These are phyloP conservation scores for Acanthamoeba castellanii DNA, from an alignment of 208 protist genomes.

Conservation along the genomic window DNA sequence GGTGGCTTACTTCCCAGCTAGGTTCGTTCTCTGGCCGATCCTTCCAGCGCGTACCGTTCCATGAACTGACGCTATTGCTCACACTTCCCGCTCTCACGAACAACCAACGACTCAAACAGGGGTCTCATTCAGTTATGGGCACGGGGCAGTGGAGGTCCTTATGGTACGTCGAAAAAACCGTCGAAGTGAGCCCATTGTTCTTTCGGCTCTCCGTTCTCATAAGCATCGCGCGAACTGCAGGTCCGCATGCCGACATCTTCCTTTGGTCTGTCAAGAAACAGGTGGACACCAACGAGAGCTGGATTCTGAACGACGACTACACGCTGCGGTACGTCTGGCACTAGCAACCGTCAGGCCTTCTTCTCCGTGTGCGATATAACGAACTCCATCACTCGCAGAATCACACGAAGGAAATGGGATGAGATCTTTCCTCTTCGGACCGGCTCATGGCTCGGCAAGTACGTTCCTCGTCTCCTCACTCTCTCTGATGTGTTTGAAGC, in stretches of 20 bases:
- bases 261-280: slow-evolving; percentile 40
- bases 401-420: not conserved
- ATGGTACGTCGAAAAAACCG: not conserved
- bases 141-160: not conserved
- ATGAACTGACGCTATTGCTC: not conserved
- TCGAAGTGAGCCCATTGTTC: not conserved
- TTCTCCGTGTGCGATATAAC: not conserved
- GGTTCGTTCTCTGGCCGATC: not conserved
- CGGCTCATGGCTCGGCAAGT: slow-evolving; percentile 50
- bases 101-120: not conserved
- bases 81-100: not conserved
- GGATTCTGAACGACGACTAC: slow-evolving; percentile 25
- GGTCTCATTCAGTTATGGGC: slow-evolving; percentile 21
- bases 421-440: slow-evolving; percentile 32
- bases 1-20: not conserved
- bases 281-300: not conserved
- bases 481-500: not conserved
- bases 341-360: not conserved
- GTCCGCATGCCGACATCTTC: slow-evolving; percentile 59
- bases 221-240: not conserved
- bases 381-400: not conserved
- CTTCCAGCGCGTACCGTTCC: not conserved
- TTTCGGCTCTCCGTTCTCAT: not conserved
- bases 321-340: not conserved
- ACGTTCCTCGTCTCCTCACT: not conserved